A percentile compares a stretch with the other conserved stretches of the same genome.
Evolutionary conservation across 2,329 filamentous ascomycete genomes (phyloP).

Genomic region (Mycosphaerelloides madeirae): DNA sequence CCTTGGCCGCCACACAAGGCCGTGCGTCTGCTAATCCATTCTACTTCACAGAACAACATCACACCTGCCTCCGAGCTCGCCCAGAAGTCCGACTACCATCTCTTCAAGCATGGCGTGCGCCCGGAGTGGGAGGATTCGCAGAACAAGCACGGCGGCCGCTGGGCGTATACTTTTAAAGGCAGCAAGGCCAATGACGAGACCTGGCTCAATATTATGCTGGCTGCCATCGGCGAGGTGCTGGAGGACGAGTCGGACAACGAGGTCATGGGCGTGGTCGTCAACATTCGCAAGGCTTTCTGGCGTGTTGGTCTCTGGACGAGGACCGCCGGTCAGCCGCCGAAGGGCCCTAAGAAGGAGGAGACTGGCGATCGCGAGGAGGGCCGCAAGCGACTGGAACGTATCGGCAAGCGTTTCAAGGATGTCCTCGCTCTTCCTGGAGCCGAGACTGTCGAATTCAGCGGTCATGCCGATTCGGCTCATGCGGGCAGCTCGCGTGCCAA

Average conservation of each 20-base stretch:
- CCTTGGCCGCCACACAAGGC: not conserved
- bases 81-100: constrained; percentile 97
- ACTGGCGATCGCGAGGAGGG: constrained; percentile 61
- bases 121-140: constrained; percentile 98
- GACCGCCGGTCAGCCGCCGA: constrained; percentile 74
- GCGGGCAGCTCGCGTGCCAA: constrained; percentile 91
- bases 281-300: constrained; percentile 97
- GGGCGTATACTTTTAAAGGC: constrained; percentile 97
- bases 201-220: constrained; percentile 96
- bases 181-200: constrained; percentile 94
- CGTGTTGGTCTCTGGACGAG: constrained; percentile 96
- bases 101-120: constrained; percentile 95
- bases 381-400: constrained; percentile 74
- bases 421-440: constrained; percentile 71
- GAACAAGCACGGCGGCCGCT: constrained; percentile 99
- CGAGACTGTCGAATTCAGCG: constrained; percentile 88
- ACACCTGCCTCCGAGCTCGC: constrained; percentile 91
- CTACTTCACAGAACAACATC: constrained; percentile 79
- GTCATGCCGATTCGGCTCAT: constrained; percentile 90
- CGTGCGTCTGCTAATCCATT: constrained; percentile 10
- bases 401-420: constrained; percentile 89
- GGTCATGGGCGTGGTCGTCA: constrained; percentile 98
- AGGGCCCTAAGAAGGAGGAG: constrained; percentile 57
- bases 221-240: constrained; percentile 94
- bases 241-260: constrained; percentile 93